Conservation (phyloP, 2,329 filamentous ascomycete genomes). For the Fusarium graminum region DNA sequence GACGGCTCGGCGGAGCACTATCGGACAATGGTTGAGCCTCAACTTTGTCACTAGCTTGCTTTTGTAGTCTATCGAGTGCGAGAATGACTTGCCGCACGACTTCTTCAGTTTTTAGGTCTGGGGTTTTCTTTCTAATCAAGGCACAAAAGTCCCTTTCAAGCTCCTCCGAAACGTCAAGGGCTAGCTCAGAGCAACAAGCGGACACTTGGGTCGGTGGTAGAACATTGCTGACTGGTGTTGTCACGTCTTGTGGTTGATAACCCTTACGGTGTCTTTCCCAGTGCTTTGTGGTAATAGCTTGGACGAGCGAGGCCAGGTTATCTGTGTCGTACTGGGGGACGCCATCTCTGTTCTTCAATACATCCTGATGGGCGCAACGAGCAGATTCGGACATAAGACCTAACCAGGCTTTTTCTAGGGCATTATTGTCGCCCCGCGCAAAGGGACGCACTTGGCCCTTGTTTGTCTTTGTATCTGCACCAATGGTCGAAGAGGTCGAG, state of each 20-base stretch:
- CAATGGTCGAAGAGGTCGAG: constrained; percentile 70
- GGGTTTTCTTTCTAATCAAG: constrained; percentile 58
- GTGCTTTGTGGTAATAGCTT: constrained; percentile 61
- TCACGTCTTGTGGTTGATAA: constrained; percentile 51
- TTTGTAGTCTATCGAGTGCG: constrained; percentile 43
- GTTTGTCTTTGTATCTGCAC: constrained; percentile 63
- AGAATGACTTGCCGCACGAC: constrained; percentile 63
- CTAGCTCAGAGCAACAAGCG: constrained; percentile 64
- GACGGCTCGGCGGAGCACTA: constrained; percentile 32
- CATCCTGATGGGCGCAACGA: constrained; percentile 61
- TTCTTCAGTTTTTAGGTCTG: constrained; percentile 58
- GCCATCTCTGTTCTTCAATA: constrained; percentile 36
- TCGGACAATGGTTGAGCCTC: constrained; percentile 34
- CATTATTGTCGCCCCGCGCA: constrained; percentile 80
- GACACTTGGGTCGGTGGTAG: constrained; percentile 51
- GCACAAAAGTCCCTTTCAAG: constrained; percentile 65
- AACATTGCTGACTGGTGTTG: constrained; percentile 47
- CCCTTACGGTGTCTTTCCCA: constrained; percentile 60
- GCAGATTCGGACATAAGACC: constrained; percentile 66
- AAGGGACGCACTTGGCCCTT: constrained; percentile 81
- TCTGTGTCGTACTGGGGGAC: constrained; percentile 29
- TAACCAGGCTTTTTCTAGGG: constrained; percentile 83
- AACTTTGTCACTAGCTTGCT: constrained; percentile 28
- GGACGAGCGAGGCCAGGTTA: constrained; percentile 54
- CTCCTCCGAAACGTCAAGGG: constrained; percentile 61